Evolutionary conservation across 768 basidiomycete species (phyloP).

Genomic region (Sistotremastrum suecicum): DNA sequence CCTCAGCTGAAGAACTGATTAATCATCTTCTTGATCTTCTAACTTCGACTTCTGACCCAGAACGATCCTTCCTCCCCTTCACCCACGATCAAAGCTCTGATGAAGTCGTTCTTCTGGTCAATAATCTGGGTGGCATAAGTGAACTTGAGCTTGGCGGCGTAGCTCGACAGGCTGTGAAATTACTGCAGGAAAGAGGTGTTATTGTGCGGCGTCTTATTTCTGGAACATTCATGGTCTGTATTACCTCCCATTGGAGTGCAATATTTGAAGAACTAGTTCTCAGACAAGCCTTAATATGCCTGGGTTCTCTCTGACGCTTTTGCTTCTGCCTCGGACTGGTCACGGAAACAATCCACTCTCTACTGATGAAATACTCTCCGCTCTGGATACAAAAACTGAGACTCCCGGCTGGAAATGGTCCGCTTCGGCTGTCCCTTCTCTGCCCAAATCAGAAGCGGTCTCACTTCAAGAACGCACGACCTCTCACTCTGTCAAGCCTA

Average conservation of each 20-base stretch:
- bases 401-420: slow-evolving; percentile 85
- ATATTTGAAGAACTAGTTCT: slow-evolving; percentile 4
- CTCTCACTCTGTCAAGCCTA: slow-evolving; percentile 12
- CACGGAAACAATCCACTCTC: slow-evolving; percentile 23
- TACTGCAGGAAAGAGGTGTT: slow-evolving; percentile 42
- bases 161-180: slow-evolving; percentile 42
- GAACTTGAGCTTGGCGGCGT: slow-evolving; percentile 69
- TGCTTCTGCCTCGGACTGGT: slow-evolving; percentile 47
- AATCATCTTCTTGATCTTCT: slow-evolving; percentile 56
- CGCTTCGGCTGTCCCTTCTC: slow-evolving; percentile 27
- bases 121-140: slow-evolving; percentile 79
- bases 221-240: slow-evolving; percentile 75
- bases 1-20: slow-evolving; percentile 55
- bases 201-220: slow-evolving; percentile 47
- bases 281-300: slow-evolving; percentile 90
- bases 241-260: background rate
- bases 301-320: slow-evolving; percentile 74
- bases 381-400: slow-evolving; percentile 53
- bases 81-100: slow-evolving; percentile 41
- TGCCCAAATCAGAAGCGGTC: slow-evolving; percentile 4
- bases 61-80: slow-evolving; percentile 68
- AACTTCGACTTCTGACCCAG: slow-evolving; percentile 56
- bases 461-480: slow-evolving; percentile 4
- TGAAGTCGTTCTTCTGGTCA: slow-evolving; percentile 65
- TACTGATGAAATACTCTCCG: slow-evolving; percentile 35